A percentile compares a stretch with the other conserved stretches of the same genome.
Evolutionary conservation across 169 alveolate genomes (phyloP).

Genomic region (Fabrea salina): DNA sequence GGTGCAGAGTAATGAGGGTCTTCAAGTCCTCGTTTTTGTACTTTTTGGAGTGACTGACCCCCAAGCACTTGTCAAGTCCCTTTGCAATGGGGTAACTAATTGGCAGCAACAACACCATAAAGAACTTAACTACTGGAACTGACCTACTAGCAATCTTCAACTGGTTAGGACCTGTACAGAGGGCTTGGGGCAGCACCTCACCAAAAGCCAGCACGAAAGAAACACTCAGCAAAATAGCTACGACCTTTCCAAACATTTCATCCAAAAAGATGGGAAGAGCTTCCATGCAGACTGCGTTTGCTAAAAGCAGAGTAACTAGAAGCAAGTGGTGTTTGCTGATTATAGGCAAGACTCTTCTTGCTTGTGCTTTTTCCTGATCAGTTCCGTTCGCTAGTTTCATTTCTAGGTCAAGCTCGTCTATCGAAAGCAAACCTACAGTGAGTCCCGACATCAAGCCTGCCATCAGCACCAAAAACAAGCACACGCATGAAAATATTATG

Average conservation of each 20-base stretch:
- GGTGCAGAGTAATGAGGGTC: constrained; percentile 61
- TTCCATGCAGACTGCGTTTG: constrained; percentile 91
- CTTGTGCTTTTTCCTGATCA: constrained; percentile 69
- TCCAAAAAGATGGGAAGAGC: constrained; percentile 91
- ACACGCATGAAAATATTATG: not conserved
- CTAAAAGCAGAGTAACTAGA: constrained; percentile 85
- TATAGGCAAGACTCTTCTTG: constrained; percentile 68
- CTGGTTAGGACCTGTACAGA: constrained; percentile 91
- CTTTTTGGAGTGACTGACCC: constrained; percentile 71
- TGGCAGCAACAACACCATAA: constrained; percentile 65
- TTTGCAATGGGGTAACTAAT: constrained; percentile 82
- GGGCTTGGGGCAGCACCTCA: constrained; percentile 93
- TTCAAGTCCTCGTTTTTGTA: constrained; percentile 66
- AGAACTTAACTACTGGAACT: constrained; percentile 74
- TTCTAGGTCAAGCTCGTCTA: constrained; percentile 85
- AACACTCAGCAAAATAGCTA: constrained; percentile 83
- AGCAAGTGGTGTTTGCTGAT: constrained; percentile 82
- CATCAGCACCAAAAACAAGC: constrained; percentile 22
- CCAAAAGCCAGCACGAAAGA: constrained; percentile 88
- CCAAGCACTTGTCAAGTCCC: constrained; percentile 80
- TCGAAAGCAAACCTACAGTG: constrained; percentile 90
- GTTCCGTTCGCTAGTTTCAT: constrained; percentile 81
- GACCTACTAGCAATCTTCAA: constrained; percentile 83
- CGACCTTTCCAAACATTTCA: constrained; percentile 79
- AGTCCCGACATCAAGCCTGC: constrained; percentile 92